Conservation (phyloP, 2,329 filamentous ascomycete species). For the Pyricularia sp. region DNA sequence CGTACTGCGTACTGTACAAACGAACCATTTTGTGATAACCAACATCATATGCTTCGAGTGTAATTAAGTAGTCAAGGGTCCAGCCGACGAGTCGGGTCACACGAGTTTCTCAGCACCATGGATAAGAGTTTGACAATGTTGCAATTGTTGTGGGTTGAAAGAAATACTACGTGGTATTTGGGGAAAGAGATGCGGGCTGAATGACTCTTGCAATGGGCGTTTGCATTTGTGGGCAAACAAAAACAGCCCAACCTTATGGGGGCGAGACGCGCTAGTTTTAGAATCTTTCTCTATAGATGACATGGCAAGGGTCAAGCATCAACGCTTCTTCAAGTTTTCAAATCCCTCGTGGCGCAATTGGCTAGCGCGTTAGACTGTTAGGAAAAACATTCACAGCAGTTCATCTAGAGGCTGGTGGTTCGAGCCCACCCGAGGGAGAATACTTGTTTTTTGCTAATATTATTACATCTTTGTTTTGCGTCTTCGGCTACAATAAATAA, state of each 20-base stretch:
- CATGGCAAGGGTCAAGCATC: not conserved
- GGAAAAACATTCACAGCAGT: not conserved
- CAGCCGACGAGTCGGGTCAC: not conserved
- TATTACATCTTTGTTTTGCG: no score
- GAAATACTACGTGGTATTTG: no score
- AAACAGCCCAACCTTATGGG: no score
- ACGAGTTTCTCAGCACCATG: not conserved
- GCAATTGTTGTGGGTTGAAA: not conserved
- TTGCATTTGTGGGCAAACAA: no score
- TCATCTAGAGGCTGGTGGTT: slow-evolving; percentile 4
- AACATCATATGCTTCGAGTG: no score
- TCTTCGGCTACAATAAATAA: no score
- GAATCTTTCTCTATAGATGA: no score
- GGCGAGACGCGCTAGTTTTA: no score
- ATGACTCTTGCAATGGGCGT: no score
- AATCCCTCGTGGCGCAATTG: slow-evolving; percentile 34
- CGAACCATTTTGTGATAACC: no score
- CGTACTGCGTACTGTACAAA: no score
- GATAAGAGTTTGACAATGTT: not conserved
- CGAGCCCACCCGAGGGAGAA: slow-evolving; percentile 1
- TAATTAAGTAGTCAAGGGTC: not conserved
- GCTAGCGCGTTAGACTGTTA: slow-evolving; percentile 54
- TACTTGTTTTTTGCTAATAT: not conserved
- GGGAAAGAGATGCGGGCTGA: no score
- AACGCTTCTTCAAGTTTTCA: not conserved